phyloP scores from a whole-genome alignment of 2,329 filamentous ascomycete species.

The Paraphaeosphaeria sporulosa region DNA sequence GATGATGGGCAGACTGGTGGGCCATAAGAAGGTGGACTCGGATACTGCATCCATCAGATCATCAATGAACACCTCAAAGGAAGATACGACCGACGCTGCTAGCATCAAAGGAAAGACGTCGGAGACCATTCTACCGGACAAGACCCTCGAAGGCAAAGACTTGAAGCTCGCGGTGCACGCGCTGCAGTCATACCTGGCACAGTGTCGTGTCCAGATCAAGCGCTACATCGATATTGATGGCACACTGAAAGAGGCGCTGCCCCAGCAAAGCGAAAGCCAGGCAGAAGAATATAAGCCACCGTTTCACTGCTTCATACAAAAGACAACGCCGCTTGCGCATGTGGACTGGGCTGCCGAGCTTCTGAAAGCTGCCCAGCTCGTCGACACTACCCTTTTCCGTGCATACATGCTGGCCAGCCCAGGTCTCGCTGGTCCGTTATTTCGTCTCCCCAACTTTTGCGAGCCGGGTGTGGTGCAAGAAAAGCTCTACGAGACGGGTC shows the following conservation, averaged over 20 bases:
- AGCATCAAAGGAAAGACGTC: conserved; percentile 59
- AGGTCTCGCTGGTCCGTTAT: conserved; percentile 83
- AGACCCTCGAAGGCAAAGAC: conserved; percentile 75
- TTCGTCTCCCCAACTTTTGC: conserved; percentile 96
- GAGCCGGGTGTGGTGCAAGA: conserved; percentile 95
- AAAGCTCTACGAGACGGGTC: conserved; percentile 83
- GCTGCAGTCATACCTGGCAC: conserved; percentile 85
- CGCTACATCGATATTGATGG: conserved; percentile 68
- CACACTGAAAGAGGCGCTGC: conserved; percentile 64
- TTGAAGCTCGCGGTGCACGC: conserved; percentile 82
- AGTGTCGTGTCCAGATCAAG: conserved; percentile 74
- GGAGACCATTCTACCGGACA: conserved; percentile 58
- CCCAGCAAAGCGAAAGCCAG: conserved; percentile 52
- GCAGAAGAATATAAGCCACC: conserved; percentile 48
- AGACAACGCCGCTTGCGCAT: conserved; percentile 35
- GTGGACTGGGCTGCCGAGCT: conserved; percentile 74
- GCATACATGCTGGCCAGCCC: conserved; percentile 94
- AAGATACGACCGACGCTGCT: conserved; percentile 64
- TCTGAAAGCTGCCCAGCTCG: conserved; percentile 77
- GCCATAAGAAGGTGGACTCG: conserved; percentile 55
- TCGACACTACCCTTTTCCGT: conserved; percentile 93
- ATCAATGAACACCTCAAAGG: conserved; percentile 60
- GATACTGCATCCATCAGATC: conserved; percentile 68
- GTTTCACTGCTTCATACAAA: conserved; percentile 53
- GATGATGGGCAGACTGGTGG: conserved; percentile 58